Conservation (phyloP, 192 early-diverging fungal species). For the Coemansia sp. region DNA sequence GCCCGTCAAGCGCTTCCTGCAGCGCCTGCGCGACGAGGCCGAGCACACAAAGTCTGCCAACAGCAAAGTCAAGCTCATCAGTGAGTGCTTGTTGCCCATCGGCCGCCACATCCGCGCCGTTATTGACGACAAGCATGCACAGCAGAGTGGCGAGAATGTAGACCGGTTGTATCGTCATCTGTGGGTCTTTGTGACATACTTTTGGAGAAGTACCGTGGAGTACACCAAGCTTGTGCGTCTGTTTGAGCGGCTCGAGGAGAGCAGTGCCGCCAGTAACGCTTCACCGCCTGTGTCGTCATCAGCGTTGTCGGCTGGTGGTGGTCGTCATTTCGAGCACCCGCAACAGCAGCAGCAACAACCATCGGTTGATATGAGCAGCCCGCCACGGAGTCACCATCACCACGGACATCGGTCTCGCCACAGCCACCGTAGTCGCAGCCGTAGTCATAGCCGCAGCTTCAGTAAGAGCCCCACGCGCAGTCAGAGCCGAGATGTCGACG, state of each 20-base stretch:
- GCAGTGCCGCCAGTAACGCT: constrained; percentile 15
- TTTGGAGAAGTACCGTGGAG: constrained; percentile 63
- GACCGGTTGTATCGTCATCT: constrained; percentile 56
- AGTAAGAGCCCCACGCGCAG: constrained; percentile 22
- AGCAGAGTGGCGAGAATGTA: constrained; percentile 27
- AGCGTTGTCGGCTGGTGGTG: constrained; percentile 7
- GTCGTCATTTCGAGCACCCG: constrained; percentile 14
- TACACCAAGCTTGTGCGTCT: constrained; percentile 55
- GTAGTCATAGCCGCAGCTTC: constrained; percentile 18
- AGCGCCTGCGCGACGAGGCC: constrained; percentile 57
- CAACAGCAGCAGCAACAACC: neutral
- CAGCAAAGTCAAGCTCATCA: constrained; percentile 57
- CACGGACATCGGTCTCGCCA: constrained; percentile 3
- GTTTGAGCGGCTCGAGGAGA: constrained; percentile 58
- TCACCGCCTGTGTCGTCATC: constrained; percentile 1
- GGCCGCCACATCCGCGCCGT: constrained; percentile 54
- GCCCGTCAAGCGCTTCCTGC: constrained; percentile 62
- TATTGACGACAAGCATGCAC: constrained; percentile 35
- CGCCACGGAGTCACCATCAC: neutral
- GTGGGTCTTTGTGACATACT: constrained; percentile 72
- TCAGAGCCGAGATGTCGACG: constrained; percentile 13
- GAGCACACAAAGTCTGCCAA: constrained; percentile 53
- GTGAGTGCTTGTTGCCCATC: constrained; percentile 58
- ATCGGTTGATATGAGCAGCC: neutral
- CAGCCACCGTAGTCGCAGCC: constrained; percentile 12